Evolutionary conservation across 1,139 yeast genomes (phyloP).

Genomic region (Yamadazyma triangularis): DNA sequence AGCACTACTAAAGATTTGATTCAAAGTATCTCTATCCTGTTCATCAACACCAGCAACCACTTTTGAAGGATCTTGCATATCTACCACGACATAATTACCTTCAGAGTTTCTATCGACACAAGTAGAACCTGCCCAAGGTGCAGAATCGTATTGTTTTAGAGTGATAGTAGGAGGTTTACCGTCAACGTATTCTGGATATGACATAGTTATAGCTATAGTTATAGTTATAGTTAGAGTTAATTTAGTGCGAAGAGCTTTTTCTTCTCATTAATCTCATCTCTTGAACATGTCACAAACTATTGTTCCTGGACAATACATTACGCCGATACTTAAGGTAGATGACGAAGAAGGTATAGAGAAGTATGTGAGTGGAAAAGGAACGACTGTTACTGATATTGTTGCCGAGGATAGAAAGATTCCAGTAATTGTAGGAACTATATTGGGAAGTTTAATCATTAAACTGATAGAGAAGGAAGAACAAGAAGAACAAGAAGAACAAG

Average conservation of each 20-base stretch:
- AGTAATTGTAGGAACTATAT: conserved; percentile 61
- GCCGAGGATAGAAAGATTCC: conserved; percentile 24
- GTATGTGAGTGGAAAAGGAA: conserved; percentile 36
- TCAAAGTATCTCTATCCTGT: conserved; percentile 32
- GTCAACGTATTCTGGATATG: conserved; percentile 40
- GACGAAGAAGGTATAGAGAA: conserved; percentile 17
- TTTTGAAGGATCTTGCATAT: conserved; percentile 40
- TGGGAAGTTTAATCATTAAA: conserved; percentile 52
- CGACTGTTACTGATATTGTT: conserved; percentile 29
- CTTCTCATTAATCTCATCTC: not conserved
- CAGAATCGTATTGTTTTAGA: conserved; percentile 45
- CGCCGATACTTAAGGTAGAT: conserved; percentile 30
- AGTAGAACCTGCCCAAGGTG: conserved; percentile 49
- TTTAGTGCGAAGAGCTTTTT: not conserved
- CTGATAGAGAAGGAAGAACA: not conserved
- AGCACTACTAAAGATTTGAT: conserved; percentile 46
- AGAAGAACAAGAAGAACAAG: conserved; percentile 1
- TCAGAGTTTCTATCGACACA: conserved; percentile 39
- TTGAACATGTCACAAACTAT: conserved; percentile 24
- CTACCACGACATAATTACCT: conserved; percentile 39
- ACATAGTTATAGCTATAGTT: conserved; percentile 9
- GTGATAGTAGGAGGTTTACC: conserved; percentile 47
- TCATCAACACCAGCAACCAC: conserved; percentile 39
- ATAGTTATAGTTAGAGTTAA: conserved; percentile 1
- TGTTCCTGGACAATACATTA: conserved; percentile 71